phyloP scores from a whole-genome alignment of 768 basidiomycete genomes.

The Cystoderma amianthinum region DNA sequence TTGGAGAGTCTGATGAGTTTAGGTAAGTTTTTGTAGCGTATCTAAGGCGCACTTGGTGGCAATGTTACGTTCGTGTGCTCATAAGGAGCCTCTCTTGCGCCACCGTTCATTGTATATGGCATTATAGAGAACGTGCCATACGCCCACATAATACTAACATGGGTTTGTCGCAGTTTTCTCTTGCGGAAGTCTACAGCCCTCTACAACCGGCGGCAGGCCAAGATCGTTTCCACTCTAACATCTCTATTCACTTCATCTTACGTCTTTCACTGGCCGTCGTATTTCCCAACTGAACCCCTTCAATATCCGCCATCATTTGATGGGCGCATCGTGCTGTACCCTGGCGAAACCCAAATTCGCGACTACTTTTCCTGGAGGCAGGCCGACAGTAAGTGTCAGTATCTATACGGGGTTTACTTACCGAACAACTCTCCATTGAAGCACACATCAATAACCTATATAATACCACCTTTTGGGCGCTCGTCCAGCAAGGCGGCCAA shows the following conservation, averaged over 20 bases:
- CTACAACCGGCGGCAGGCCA: constrained; percentile 82
- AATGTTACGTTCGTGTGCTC: no score
- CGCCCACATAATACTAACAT: no score
- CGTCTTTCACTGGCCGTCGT: constrained; percentile 77
- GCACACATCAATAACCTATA: constrained; percentile 98
- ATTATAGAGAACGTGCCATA: no score
- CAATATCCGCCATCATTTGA: constrained; percentile 91
- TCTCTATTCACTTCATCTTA: constrained; percentile 91
- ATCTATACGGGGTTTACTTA: constrained; percentile 4
- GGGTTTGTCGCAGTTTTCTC: constrained; percentile 58
- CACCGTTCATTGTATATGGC: no score
- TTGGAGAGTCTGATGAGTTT: constrained; percentile 97
- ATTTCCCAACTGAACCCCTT: constrained; percentile 67
- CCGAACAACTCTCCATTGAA: constrained; percentile 18
- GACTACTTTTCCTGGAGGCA: constrained; percentile 98
- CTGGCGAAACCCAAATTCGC: constrained; percentile 57
- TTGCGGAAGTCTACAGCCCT: constrained; percentile 67
- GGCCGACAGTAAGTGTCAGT: constrained; percentile 73
- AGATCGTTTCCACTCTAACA: constrained; percentile 77
- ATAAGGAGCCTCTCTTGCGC: no score
- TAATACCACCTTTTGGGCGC: constrained; percentile 94
- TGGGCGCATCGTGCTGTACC: constrained; percentile 81
- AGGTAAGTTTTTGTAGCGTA: constrained; percentile 71
- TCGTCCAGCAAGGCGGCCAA: constrained; percentile 78
- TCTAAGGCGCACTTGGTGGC: no score